phyloP scores from a whole-genome alignment of 75 land plant genomes.

The Larix kaempferi region DNA sequence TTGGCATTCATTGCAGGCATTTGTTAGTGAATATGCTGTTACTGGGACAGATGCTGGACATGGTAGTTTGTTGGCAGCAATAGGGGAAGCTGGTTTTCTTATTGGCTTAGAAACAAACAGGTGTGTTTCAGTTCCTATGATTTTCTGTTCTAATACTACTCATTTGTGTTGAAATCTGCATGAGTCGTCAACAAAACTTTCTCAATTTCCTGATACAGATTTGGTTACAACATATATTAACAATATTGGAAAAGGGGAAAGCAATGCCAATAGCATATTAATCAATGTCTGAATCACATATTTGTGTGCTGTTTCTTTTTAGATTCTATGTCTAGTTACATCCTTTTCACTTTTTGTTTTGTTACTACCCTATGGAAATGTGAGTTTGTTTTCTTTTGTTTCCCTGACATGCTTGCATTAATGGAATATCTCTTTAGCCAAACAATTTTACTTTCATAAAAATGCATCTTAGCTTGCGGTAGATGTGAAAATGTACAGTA shows the following conservation, averaged over 20 bases:
- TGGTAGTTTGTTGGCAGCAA: conserved; percentile 79
- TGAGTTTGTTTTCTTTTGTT: neutral
- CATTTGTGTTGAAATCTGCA: neutral
- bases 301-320: neutral
- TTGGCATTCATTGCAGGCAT: conserved; percentile 45
- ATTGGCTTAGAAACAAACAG: conserved; percentile 89
- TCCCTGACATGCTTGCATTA: neutral
- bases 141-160: neutral
- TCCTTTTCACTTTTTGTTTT: neutral
- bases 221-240: no score
- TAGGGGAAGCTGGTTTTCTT: conserved; percentile 82
- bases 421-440: neutral
- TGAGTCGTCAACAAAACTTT: neutral
- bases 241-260: neutral
- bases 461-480: neutral
- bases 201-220: neutral
- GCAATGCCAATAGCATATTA: neutral
- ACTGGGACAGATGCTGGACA: conserved; percentile 76
- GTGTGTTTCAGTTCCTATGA: conserved; percentile 23
- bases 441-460: neutral
- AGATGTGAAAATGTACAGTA: neutral
- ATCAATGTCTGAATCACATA: neutral
- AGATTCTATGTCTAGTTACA: neutral
- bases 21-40: conserved; percentile 98
- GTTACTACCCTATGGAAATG: neutral